These are phyloP conservation scores for Pistacia atlantica DNA, from an alignment of 345 rosid species.

Conservation along the genomic window DNA sequence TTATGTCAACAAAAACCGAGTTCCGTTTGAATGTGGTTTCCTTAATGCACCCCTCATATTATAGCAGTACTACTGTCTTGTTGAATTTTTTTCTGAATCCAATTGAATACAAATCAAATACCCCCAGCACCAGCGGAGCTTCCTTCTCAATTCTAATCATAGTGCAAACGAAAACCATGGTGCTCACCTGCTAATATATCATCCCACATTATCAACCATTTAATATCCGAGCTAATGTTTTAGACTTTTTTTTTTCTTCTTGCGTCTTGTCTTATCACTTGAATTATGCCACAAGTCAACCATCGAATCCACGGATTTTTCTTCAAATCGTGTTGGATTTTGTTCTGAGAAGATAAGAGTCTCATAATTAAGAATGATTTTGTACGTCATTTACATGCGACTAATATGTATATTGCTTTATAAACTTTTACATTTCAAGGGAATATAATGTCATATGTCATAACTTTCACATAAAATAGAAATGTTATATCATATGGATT, in stretches of 20 bases:
- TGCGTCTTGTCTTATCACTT: neutral
- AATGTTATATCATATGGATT: too few relatives aligned
- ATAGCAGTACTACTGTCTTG: neutral
- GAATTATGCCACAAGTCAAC: neutral
- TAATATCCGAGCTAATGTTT: too few relatives aligned
- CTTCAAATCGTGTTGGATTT: too few relatives aligned
- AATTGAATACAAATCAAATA: neutral
- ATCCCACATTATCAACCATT: constrained; percentile 7
- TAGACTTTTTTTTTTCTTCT: too few relatives aligned
- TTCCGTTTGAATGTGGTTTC: constrained; percentile 1
- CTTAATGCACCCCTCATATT: neutral
- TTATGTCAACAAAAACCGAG: neutral
- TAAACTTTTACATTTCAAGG: too few relatives aligned
- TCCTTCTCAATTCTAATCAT: neutral
- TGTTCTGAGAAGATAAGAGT: too few relatives aligned
- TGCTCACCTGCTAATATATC: neutral
- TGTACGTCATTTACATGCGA: too few relatives aligned
- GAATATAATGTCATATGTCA: too few relatives aligned
- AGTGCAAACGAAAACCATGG: neutral
- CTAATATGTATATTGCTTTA: too few relatives aligned
- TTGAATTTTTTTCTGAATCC: neutral
- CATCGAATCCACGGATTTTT: neutral
- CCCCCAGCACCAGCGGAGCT: neutral
- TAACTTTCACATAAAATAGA: too few relatives aligned
- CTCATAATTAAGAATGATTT: too few relatives aligned